Conservation (phyloP, 2,329 filamentous ascomycete species). For the Botrytis deweyae region DNA sequence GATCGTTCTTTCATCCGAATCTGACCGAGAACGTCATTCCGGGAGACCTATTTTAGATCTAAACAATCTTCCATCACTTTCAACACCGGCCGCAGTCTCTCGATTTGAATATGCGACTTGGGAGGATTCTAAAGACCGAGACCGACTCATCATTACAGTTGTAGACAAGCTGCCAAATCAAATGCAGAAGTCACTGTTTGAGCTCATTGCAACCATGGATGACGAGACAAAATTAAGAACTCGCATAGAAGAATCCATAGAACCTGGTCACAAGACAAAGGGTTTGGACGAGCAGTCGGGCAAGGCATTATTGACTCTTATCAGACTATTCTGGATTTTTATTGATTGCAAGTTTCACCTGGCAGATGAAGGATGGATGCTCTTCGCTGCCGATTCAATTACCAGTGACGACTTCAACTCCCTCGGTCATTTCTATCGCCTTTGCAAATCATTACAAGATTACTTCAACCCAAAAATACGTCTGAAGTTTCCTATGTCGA, state of each 20-base stretch:
- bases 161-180: background rate
- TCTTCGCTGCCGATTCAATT: background rate
- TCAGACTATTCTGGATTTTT: slow-evolving; percentile 37
- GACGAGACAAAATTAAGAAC: slow-evolving; percentile 17
- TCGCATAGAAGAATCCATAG: slow-evolving; percentile 10
- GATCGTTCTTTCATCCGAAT: slow-evolving; percentile 23
- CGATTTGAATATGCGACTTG: slow-evolving; percentile 28
- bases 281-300: slow-evolving; percentile 26
- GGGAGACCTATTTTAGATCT: slow-evolving; percentile 13
- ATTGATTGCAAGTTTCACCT: slow-evolving; percentile 35
- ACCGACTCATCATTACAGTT: slow-evolving; percentile 46
- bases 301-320: slow-evolving; percentile 24
- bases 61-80: slow-evolving; percentile 28
- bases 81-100: slow-evolving; percentile 32
- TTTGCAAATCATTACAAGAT: slow-evolving; percentile 6
- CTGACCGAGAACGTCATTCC: slow-evolving; percentile 24
- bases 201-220: slow-evolving; percentile 17
- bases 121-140: slow-evolving; percentile 32
- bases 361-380: background rate
- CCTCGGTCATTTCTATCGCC: background rate
- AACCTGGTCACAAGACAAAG: slow-evolving; percentile 7
- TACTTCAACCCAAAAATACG: slow-evolving; percentile 17
- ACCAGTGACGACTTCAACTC: background rate
- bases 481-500: background rate
- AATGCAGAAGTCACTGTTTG: slow-evolving; percentile 17